A percentile compares a stretch with the other conserved stretches of the same genome.
phyloP scores from a whole-genome alignment of 306 rosid species.

The Gillenia trifoliata region DNA sequence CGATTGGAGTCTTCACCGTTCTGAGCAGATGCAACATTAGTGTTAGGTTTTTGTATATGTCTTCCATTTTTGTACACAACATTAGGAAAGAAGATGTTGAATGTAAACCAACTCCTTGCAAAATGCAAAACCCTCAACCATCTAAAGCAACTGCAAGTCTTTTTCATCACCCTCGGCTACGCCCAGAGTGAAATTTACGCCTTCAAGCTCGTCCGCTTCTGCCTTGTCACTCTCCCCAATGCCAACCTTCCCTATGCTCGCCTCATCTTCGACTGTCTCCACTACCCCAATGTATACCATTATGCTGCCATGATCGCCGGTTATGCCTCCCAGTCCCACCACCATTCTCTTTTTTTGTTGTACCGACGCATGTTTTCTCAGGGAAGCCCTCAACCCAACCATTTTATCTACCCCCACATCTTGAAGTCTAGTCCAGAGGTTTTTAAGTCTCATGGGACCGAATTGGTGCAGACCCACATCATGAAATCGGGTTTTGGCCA shows the following conservation, averaged over 20 bases:
- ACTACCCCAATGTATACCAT: constrained; percentile 53
- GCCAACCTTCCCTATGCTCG: constrained; percentile 54
- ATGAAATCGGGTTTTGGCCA: constrained; percentile 49
- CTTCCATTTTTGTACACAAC: not conserved
- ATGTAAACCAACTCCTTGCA: constrained; percentile 34
- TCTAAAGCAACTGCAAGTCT: constrained; percentile 61
- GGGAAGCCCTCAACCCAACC: constrained; percentile 1
- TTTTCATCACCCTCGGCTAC: constrained; percentile 48
- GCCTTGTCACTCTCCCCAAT: constrained; percentile 31
- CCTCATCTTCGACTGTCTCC: constrained; percentile 42
- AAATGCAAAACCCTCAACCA: constrained; percentile 51
- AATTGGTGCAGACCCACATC: constrained; percentile 49
- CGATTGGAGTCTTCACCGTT: no score
- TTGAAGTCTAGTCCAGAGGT: constrained; percentile 42
- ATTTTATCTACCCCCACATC: constrained; percentile 49
- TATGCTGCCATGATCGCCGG: constrained; percentile 73
- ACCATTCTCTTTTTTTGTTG: constrained; percentile 29
- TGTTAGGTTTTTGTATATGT: no score
- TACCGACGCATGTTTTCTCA: constrained; percentile 47
- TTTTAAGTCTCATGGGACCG: constrained; percentile 21
- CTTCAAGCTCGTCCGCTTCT: constrained; percentile 71
- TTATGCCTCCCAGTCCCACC: constrained; percentile 41
- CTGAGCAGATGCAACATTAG: no score
- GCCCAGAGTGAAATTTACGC: constrained; percentile 65
- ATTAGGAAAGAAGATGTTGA: not conserved